These are phyloP conservation scores for Populus hybrid DNA, from an alignment of 441 rosid species.

Conservation along the genomic window DNA sequence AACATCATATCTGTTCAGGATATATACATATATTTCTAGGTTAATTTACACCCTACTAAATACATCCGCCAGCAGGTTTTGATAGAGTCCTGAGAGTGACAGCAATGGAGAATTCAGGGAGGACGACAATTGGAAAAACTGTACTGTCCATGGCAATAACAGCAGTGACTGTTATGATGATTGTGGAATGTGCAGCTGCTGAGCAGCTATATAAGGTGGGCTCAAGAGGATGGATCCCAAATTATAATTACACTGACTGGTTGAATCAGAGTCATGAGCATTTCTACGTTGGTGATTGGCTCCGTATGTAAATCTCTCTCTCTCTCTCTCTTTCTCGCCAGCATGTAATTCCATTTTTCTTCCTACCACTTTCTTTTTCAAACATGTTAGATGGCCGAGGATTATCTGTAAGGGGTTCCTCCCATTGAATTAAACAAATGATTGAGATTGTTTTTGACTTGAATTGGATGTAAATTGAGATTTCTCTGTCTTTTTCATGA, in stretches of 20 bases:
- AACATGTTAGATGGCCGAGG: not conserved
- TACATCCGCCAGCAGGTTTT: not conserved
- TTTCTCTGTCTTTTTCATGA: not conserved
- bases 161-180: slow-evolving; percentile 12
- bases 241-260: slow-evolving; percentile 47
- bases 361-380: not conserved
- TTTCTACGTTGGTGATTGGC: slow-evolving; percentile 49
- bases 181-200: slow-evolving; percentile 5
- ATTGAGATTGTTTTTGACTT: not conserved
- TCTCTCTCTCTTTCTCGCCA: not conserved
- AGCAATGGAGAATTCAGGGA: slow-evolving; percentile 2
- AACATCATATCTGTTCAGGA: not conserved
- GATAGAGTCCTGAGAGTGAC: not conserved
- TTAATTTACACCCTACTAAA: not conserved
- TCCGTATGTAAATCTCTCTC: slow-evolving; percentile 25
- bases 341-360: not conserved
- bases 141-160: not conserved
- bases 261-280: slow-evolving; percentile 13
- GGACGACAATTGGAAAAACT: not conserved
- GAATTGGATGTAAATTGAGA: not conserved
- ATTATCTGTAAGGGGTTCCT: not conserved
- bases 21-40: not conserved
- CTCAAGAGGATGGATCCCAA: slow-evolving; percentile 35
- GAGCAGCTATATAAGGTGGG: slow-evolving; percentile 33
- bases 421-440: not conserved